Conservation (phyloP, 345 rosid genomes). For the Laguncularia racemosa region DNA sequence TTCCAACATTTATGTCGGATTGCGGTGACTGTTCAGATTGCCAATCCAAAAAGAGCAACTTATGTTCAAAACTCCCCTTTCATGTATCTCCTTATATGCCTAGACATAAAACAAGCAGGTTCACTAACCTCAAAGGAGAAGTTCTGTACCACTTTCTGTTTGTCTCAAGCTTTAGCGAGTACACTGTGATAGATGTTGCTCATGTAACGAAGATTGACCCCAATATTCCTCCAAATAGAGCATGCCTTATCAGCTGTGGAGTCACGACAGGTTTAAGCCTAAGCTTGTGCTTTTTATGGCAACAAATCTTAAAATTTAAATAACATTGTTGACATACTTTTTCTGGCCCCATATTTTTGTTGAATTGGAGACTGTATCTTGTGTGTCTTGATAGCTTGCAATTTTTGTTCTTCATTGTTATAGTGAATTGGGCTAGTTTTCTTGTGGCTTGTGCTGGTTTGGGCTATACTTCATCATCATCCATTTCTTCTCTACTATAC, state of each 20-base stretch:
- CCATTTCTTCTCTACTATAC: no score
- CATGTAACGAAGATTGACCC: conserved; percentile 61
- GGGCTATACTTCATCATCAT: no score
- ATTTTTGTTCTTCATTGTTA: no score
- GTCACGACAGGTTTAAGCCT: conserved; percentile 56
- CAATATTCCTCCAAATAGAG: conserved; percentile 53
- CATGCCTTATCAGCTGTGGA: conserved; percentile 91
- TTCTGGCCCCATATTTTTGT: no score
- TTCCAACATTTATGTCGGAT: conserved; percentile 68
- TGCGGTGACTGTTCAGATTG: conserved; percentile 74
- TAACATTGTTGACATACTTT: no score
- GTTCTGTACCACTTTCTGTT: conserved; percentile 59
- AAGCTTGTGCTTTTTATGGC: no score
- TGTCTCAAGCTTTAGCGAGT: conserved; percentile 75
- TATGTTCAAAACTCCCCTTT: conserved; percentile 67
- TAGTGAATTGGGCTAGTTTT: no score
- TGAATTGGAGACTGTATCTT: no score
- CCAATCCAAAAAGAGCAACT: conserved; percentile 60
- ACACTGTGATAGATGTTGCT: conserved; percentile 62
- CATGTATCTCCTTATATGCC: conserved; percentile 71
- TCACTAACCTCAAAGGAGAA: conserved; percentile 67
- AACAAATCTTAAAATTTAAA: no score
- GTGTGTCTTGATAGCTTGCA: no score
- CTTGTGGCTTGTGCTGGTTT: no score
- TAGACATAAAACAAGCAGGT: conserved; percentile 63